Evolutionary conservation across 257 asterid species (phyloP).

Genomic region (Asclepias syriaca): DNA sequence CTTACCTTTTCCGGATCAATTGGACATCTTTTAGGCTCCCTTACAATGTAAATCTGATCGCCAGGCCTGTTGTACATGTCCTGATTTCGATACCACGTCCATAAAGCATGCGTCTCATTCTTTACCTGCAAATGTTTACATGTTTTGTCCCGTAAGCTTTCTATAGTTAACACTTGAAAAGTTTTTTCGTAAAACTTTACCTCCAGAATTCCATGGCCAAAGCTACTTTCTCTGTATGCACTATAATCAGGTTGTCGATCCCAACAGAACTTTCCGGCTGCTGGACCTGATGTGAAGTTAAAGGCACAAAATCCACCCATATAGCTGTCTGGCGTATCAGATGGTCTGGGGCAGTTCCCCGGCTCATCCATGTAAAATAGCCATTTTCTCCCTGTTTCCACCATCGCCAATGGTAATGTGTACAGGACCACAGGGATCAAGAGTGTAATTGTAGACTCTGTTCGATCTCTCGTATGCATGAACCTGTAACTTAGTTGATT

Average conservation of each 20-base stretch:
- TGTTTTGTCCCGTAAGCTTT: no score
- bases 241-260: slow-evolving; percentile 87
- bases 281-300: slow-evolving; percentile 85
- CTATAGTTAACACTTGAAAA: not conserved
- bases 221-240: slow-evolving; percentile 84
- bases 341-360: slow-evolving; percentile 71
- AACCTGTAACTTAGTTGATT: slow-evolving; percentile 35
- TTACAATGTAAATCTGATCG: slow-evolving; percentile 76
- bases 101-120: slow-evolving; percentile 81
- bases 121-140: slow-evolving; percentile 46
- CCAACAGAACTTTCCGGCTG: slow-evolving; percentile 91
- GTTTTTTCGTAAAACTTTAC: slow-evolving; percentile 21
- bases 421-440: slow-evolving; percentile 87
- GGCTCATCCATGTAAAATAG: slow-evolving; percentile 68
- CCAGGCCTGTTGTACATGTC: slow-evolving; percentile 70
- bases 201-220: slow-evolving; percentile 94
- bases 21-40: slow-evolving; percentile 68
- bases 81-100: slow-evolving; percentile 96
- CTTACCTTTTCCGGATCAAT: slow-evolving; percentile 13
- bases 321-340: slow-evolving; percentile 56
- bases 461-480: slow-evolving; percentile 96
- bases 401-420: slow-evolving; percentile 88
- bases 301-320: slow-evolving; percentile 86
- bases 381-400: slow-evolving; percentile 89
- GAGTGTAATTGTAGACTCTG: slow-evolving; percentile 78